Base-by-base conservation (phyloP, 768 basidiomycete species). In the Amanita exitialis region DNA sequence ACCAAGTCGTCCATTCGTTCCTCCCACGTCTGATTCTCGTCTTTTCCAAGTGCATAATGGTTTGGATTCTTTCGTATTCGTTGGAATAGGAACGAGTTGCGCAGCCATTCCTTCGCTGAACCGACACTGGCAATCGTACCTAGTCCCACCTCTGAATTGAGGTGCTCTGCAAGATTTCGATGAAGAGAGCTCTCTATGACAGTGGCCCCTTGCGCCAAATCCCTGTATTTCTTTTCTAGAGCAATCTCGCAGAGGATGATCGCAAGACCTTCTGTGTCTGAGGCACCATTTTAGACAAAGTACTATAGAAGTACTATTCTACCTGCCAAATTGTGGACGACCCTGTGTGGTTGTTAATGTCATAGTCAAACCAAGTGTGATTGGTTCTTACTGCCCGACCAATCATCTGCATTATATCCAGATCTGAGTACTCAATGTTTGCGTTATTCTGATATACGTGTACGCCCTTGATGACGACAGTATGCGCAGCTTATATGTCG, bases 401-500 rank as follows among this genome's bases (percentile, higher is more conserved):
- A 52, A 97, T 79, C 95, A 97, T 97, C 65, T 96, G 94, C 76
- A 90, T 82, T 25, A 97, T 75, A 58, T 97, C 96, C 4, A 96
- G 74, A 62, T 96, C 94, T 0, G 86, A 85, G 64, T 96, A 96
- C 58, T 97, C 93, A 30, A 75, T 71, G 43, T 79, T 78, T 13
- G 69, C 70, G 41, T 76, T 78, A 46, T 84, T 85, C 55, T 83
- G 79, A 62, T 82, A 99, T 3, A 78, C 71, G 58, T 82, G 82
- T 20, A 95, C 93, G 3, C 94, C 95, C 59, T 90, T 91, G 58
- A 99, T 86, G 54, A 97, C 79, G 44, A 95, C 95, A 56, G 87
- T 87, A 59, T 95, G 90, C 1, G 94, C 93, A 43, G 95, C 90
- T 92, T 54, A n/a, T 12, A 42, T 32, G 2, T 54, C 13, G 4